phyloP scores from a whole-genome alignment of 2,329 filamentous ascomycete genomes.

The Botrytis squamosa region DNA sequence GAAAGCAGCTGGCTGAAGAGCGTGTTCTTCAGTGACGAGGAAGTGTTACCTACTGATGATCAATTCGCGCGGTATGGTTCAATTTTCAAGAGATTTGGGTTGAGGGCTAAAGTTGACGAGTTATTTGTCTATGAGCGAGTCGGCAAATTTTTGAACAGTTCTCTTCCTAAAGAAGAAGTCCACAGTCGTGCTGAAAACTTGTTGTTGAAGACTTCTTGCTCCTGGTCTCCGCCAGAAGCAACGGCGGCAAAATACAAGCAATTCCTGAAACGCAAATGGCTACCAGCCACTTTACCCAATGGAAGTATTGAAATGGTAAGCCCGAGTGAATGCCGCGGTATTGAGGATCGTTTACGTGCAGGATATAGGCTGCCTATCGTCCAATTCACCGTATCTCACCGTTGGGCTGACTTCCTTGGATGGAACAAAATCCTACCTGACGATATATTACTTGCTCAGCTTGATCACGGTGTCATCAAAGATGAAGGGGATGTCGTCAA shows the following conservation, averaged over 20 bases:
- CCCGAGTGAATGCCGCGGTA: conserved; percentile 28
- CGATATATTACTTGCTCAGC: conserved; percentile 28
- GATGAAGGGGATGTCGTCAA: conserved; percentile 25
- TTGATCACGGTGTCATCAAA: conserved; percentile 24
- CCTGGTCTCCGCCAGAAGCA: conserved; percentile 8
- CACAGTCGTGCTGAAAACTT: conserved; percentile 16
- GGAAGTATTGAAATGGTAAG: conserved; percentile 17
- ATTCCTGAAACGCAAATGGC: conserved; percentile 27
- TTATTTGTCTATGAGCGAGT: conserved; percentile 25
- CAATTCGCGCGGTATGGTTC: conserved; percentile 27
- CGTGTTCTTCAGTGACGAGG: conserved; percentile 36
- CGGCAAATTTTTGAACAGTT: conserved; percentile 23
- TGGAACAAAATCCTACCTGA: conserved; percentile 27
- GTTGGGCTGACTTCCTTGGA: conserved; percentile 29
- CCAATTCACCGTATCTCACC: conserved; percentile 9
- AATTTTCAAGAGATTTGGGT: conserved; percentile 28
- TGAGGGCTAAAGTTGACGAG: conserved; percentile 31
- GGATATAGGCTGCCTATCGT: conserved; percentile 28
- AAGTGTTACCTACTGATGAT: conserved; percentile 27
- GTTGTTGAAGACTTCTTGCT: conserved; percentile 23
- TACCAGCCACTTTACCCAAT: conserved; percentile 24
- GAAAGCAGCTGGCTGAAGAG: conserved; percentile 17
- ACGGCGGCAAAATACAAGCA: background rate
- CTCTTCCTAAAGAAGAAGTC: conserved; percentile 17
- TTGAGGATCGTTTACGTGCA: conserved; percentile 25